Base-by-base conservation (phyloP, 2,329 filamentous ascomycete species). In the Claviceps humidiphila region DNA sequence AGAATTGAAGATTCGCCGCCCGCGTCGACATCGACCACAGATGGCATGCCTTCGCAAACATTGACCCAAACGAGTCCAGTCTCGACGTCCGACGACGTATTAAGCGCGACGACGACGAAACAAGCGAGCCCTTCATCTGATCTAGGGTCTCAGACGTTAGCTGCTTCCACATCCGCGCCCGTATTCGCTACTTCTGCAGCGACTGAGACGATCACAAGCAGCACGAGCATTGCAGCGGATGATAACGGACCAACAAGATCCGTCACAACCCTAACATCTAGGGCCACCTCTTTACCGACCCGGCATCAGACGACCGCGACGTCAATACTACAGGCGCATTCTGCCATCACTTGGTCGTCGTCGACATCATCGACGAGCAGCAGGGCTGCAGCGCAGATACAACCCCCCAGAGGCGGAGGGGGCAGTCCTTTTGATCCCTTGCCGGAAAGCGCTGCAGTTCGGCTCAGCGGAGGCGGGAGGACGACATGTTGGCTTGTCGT, bases 351-450 rank as follows among this genome's bases (percentile, higher is more conserved):
- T n/a, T 14, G 43, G n/a, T 40, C 53, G 17, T 26, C 44, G 38
- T 54, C 53, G 14, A 46, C 14, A 4, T 46, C 43, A 17, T 30
- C 24, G 24, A 52, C 52, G 13, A 52, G 52, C n/a, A 52, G 53
- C 14, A 46, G 24, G n/a, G 43, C 26, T 16, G 22, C 47, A 14
- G 39, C 53, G 20, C 51, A 51, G 2, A 51, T 48, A 30, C 57
- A 54, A 8, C 45, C 30, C 9, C 30, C 22, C 57, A 55, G 6
- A 45, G 52, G 57, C 41, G 59, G 59, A 45, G 59, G 59, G 5
- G 59, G 59, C 6, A 59, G 58, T 46, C 59, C 57, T 5, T 59
- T 59, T 45, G 59, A 61, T 51, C 26, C 41, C 13, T 17, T 50
- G 30, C 49, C 49, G 40, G 49, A 34, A n/a, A 50, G 49, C 41